These are phyloP conservation scores for Ogataea chonburiensis DNA, from an alignment of 805 yeast species.

Conservation along the genomic window DNA sequence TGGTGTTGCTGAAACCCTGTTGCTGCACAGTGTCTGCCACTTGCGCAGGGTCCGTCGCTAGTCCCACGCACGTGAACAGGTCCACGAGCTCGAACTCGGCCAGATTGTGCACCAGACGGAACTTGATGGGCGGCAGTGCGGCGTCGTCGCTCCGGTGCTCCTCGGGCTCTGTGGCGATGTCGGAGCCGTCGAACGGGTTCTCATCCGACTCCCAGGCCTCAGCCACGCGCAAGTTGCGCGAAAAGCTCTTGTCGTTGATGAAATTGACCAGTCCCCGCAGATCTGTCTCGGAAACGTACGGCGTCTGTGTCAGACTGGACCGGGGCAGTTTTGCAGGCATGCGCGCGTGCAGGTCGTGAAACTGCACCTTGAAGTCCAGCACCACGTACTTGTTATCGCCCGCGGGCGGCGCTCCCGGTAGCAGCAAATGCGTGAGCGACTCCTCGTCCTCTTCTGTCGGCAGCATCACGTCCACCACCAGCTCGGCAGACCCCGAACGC, in stretches of 20 bases:
- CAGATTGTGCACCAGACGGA: slow-evolving; percentile 46
- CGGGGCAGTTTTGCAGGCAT: slow-evolving; percentile 49
- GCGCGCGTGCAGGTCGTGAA: slow-evolving; percentile 59
- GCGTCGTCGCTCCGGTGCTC: slow-evolving; percentile 1
- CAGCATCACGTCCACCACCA: slow-evolving; percentile 69
- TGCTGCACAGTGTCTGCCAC: slow-evolving; percentile 17
- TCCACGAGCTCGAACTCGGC: slow-evolving; percentile 42
- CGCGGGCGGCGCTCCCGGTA: slow-evolving; percentile 16
- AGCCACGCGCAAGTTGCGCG: slow-evolving; percentile 23
- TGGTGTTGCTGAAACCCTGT: slow-evolving; percentile 29
- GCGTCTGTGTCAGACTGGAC: slow-evolving; percentile 50
- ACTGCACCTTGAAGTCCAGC: slow-evolving; percentile 63
- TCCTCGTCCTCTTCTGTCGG: slow-evolving; percentile 48
- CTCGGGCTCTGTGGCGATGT: slow-evolving; percentile 31
- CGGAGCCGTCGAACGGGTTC: slow-evolving; percentile 31
- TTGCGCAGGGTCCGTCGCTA: slow-evolving; percentile 10
- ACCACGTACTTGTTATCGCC: slow-evolving; percentile 53
- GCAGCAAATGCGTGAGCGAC: slow-evolving; percentile 16
- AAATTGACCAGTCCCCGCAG: slow-evolving; percentile 60
- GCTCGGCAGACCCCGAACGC: slow-evolving; percentile 65
- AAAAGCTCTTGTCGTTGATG: slow-evolving; percentile 48
- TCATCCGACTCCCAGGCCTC: slow-evolving; percentile 18
- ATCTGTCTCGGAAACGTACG: slow-evolving; percentile 58
- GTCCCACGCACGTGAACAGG: slow-evolving; percentile 20
- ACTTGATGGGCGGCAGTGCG: slow-evolving; percentile 37